Evolutionary conservation across 768 basidiomycete genomes (phyloP).

Genomic region (Sarcomyxa edulis): DNA sequence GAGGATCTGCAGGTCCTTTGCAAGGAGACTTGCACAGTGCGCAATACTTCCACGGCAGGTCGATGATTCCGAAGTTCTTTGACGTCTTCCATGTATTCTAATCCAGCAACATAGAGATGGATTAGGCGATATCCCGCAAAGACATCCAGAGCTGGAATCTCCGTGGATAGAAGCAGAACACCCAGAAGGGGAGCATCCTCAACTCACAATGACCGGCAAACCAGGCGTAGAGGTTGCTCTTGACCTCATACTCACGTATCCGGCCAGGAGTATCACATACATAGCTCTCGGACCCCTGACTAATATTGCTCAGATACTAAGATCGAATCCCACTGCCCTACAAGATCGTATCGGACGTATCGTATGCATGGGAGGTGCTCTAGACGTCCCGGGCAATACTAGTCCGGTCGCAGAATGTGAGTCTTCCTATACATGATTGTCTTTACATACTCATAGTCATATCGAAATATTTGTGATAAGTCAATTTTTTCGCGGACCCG

Average conservation of each 20-base stretch:
- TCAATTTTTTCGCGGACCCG: conserved; percentile 87
- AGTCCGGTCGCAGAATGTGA: conserved; percentile 80
- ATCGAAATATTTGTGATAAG: conserved; percentile 26
- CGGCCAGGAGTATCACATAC: conserved; percentile 58
- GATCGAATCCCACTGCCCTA: conserved; percentile 46
- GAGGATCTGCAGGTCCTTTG: conserved; percentile 63
- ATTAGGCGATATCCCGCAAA: conserved; percentile 49
- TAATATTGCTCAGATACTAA: conserved; percentile 67
- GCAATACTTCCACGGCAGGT: conserved; percentile 83
- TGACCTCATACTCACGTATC: conserved; percentile 46
- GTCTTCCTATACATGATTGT: conserved; percentile 14
- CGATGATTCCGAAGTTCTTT: conserved; percentile 15
- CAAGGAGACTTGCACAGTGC: conserved; percentile 71
- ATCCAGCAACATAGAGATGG: conserved; percentile 51
- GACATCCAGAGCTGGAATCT: conserved; percentile 62
- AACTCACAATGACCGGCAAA: conserved; percentile 39
- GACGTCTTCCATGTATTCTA: background rate
- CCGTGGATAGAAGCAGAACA: conserved; percentile 5
- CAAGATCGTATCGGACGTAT: conserved; percentile 63
- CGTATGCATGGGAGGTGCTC: conserved; percentile 88
- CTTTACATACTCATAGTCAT: background rate
- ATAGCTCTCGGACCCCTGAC: conserved; percentile 76
- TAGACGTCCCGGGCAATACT: conserved; percentile 89
- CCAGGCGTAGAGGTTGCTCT: conserved; percentile 51
- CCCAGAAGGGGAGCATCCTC: conserved; percentile 30